phyloP scores from a whole-genome alignment of 768 basidiomycete species.

The Tulasnella sp. region DNA sequence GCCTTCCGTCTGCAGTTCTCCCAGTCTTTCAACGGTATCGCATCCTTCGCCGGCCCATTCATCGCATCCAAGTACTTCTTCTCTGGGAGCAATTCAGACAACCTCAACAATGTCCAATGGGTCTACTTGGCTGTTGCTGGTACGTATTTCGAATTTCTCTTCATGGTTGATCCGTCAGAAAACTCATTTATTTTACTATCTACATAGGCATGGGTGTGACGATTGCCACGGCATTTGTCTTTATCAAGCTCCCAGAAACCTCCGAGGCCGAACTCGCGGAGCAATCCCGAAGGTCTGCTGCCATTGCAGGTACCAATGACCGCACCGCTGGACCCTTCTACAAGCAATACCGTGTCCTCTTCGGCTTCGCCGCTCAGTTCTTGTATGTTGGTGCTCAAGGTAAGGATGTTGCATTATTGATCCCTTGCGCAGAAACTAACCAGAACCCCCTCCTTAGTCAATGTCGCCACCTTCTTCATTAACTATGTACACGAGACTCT shows the following conservation, averaged over 20 bases:
- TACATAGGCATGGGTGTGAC: conserved; percentile 24
- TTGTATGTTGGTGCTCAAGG: conserved; percentile 36
- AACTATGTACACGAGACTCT: conserved; percentile 62
- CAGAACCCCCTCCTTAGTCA: conserved; percentile 53
- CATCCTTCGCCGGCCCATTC: conserved; percentile 58
- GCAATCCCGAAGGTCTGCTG: not conserved
- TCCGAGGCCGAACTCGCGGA: conserved; percentile 52
- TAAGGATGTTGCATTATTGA: not conserved
- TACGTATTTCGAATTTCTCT: conserved; percentile 1
- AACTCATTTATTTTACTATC: not conserved
- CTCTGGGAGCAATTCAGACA: conserved; percentile 28
- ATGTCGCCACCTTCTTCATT: conserved; percentile 55
- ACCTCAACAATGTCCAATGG: conserved; percentile 30
- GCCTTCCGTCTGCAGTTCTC: conserved; percentile 64
- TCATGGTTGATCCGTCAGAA: not conserved
- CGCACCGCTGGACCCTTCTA: conserved; percentile 47
- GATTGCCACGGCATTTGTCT: conserved; percentile 35
- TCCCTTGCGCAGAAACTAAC: not conserved
- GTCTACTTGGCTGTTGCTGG: conserved; percentile 35
- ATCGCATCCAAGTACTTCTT: conserved; percentile 40
- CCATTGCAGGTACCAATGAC: conserved; percentile 31
- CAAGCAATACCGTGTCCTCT: conserved; percentile 61
- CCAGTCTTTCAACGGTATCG: conserved; percentile 71
- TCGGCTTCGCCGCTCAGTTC: conserved; percentile 68
- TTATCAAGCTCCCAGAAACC: conserved; percentile 61